Evolutionary conservation across 106 monocot species (phyloP).

Genomic region (Amphibolis antarctica): DNA sequence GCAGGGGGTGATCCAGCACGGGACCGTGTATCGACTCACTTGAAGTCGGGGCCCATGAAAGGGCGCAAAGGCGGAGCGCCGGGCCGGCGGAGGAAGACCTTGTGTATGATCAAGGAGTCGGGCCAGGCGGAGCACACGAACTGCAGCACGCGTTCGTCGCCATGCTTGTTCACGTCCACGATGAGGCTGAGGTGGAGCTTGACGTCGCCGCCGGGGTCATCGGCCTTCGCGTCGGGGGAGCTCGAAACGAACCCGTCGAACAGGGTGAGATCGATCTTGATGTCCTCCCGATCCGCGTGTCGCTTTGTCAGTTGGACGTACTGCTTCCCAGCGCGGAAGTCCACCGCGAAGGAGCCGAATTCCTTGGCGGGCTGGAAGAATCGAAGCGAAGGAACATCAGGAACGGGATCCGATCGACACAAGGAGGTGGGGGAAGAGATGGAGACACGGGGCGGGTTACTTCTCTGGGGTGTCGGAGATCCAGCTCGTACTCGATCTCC

Average conservation of each 20-base stretch:
- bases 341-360: conserved; percentile 41
- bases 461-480: conserved; percentile 32
- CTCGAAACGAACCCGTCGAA: conserved; percentile 45
- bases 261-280: conserved; percentile 76
- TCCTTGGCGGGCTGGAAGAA: conserved; percentile 22
- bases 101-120: conserved; percentile 50
- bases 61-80: not conserved
- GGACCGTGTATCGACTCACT: conserved; percentile 1
- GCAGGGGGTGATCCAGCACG: not conserved
- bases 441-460: conserved; percentile 10
- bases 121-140: conserved; percentile 80
- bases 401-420: not conserved
- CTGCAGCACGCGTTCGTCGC: conserved; percentile 20
- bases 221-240: conserved; percentile 16
- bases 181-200: conserved; percentile 51
- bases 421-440: not conserved
- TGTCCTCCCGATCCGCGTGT: conserved; percentile 20
- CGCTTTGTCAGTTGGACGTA: conserved; percentile 41
- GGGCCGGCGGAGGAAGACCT: conserved; percentile 22
- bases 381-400: not conserved
- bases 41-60: conserved; percentile 24
- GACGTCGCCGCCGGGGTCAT: conserved; percentile 20
- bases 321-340: conserved; percentile 51
- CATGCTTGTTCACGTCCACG: conserved; percentile 48
- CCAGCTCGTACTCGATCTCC: conserved; percentile 47